A percentile compares a stretch with the other conserved stretches of the same genome.
Evolutionary conservation across 805 yeast genomes (phyloP).

Genomic region (Barnettozyma wickerhamii): DNA sequence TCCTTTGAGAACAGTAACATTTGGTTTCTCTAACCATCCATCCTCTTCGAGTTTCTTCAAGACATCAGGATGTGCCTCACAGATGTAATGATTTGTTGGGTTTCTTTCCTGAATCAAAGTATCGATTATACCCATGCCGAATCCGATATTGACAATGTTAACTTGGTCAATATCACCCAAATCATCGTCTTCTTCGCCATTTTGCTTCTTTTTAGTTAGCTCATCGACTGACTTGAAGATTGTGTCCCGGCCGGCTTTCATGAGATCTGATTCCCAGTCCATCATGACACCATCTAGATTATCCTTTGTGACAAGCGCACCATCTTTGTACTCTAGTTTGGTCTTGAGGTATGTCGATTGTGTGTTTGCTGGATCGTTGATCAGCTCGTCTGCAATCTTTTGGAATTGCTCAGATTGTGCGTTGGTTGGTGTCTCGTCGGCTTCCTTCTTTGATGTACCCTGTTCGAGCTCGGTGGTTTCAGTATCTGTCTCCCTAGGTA

Average conservation of each 20-base stretch:
- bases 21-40: slow-evolving; percentile 78
- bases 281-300: slow-evolving; percentile 92
- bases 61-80: slow-evolving; percentile 95
- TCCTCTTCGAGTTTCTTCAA: slow-evolving; percentile 57
- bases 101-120: slow-evolving; percentile 54
- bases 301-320: slow-evolving; percentile 66
- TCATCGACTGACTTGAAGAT: slow-evolving; percentile 46
- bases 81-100: slow-evolving; percentile 76
- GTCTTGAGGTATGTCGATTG: slow-evolving; percentile 63
- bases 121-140: slow-evolving; percentile 97
- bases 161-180: slow-evolving; percentile 33
- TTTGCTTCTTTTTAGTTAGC: slow-evolving; percentile 10
- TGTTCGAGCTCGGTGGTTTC: slow-evolving; percentile 16
- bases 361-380: slow-evolving; percentile 55
- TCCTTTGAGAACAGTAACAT: slow-evolving; percentile 78
- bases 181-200: slow-evolving; percentile 17
- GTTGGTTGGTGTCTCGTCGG: not conserved
- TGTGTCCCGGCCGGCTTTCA: slow-evolving; percentile 76
- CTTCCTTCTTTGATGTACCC: slow-evolving; percentile 5
- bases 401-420: slow-evolving; percentile 11
- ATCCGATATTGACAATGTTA: slow-evolving; percentile 78
- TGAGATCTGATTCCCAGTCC: slow-evolving; percentile 88
- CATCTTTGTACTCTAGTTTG: slow-evolving; percentile 61
- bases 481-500: slow-evolving; percentile 10
- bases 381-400: slow-evolving; percentile 21